phyloP scores from a whole-genome alignment of 768 basidiomycete species.

The Phaffia australis region DNA sequence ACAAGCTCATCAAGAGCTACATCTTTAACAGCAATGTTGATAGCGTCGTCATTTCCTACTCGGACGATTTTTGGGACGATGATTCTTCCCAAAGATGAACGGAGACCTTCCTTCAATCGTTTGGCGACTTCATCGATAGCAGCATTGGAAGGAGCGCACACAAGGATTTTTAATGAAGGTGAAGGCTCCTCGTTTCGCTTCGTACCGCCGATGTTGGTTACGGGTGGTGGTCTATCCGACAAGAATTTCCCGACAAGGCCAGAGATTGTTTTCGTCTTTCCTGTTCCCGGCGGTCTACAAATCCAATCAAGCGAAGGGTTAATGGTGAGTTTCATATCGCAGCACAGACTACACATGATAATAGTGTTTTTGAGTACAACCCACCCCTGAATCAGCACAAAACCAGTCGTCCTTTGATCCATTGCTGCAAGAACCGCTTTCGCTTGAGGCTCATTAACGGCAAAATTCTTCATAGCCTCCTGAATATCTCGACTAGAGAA shows the following conservation, averaged over 20 bases:
- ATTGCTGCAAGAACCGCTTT: slow-evolving; percentile 70
- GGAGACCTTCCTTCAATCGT: slow-evolving; percentile 70
- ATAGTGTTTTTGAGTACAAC: slow-evolving; percentile 23
- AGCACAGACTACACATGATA: not conserved
- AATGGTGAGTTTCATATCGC: not conserved
- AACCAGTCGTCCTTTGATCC: slow-evolving; percentile 50
- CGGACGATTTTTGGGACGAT: slow-evolving; percentile 72
- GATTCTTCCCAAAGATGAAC: slow-evolving; percentile 47
- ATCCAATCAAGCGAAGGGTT: not conserved
- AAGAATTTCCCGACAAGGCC: slow-evolving; percentile 79
- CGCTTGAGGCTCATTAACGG: slow-evolving; percentile 89
- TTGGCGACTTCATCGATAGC: slow-evolving; percentile 93
- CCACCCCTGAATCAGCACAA: slow-evolving; percentile 90
- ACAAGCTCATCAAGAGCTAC: slow-evolving; percentile 79
- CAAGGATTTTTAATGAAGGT: slow-evolving; percentile 61
- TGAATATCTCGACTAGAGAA: slow-evolving; percentile 46
- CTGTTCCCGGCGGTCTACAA: slow-evolving; percentile 84
- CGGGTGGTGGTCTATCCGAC: slow-evolving; percentile 47
- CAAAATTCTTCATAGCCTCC: slow-evolving; percentile 56
- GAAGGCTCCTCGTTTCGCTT: slow-evolving; percentile 37
- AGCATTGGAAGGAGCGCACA: slow-evolving; percentile 96
- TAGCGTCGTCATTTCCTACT: slow-evolving; percentile 63
- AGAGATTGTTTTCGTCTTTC: slow-evolving; percentile 96
- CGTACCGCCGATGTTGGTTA: slow-evolving; percentile 37
- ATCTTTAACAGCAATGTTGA: slow-evolving; percentile 70